phyloP scores from a whole-genome alignment of 1,139 yeast genomes.

The Scheffersomyces cryptocercus region DNA sequence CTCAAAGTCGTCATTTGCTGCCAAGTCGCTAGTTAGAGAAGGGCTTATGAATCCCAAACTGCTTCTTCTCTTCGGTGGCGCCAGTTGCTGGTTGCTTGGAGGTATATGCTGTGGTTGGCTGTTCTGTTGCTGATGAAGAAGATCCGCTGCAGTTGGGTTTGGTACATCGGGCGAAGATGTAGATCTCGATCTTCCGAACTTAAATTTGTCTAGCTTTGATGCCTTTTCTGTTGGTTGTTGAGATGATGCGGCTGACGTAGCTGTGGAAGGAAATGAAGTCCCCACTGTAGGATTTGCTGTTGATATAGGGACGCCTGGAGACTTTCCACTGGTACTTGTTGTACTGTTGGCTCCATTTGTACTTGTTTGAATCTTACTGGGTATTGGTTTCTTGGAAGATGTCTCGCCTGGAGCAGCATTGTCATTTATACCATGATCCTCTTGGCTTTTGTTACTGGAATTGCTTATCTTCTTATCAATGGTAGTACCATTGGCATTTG shows the following conservation, averaged over 20 bases:
- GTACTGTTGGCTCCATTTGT: background rate
- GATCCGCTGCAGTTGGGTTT: slow-evolving; percentile 1
- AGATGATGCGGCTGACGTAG: slow-evolving; percentile 15
- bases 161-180: slow-evolving; percentile 24
- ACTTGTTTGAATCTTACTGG: too few relatives aligned
- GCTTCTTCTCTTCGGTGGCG: slow-evolving; percentile 13
- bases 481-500: background rate
- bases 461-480: background rate
- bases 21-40: slow-evolving; percentile 7
- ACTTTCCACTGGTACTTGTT: background rate
- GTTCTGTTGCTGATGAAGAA: background rate
- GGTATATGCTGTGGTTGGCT: background rate
- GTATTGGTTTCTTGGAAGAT: background rate
- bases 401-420: background rate
- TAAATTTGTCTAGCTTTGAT: slow-evolving; percentile 26
- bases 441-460: background rate
- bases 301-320: background rate
- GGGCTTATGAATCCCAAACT: slow-evolving; percentile 14
- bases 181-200: slow-evolving; percentile 34
- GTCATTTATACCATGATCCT: background rate
- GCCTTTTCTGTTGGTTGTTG: slow-evolving; percentile 9
- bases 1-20: slow-evolving; percentile 1
- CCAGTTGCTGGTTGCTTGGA: too few relatives aligned
- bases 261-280: slow-evolving; percentile 4
- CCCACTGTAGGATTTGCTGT: background rate